These are phyloP conservation scores for Magnaporthiopsis incrustans DNA, from an alignment of 2,329 filamentous ascomycete species.

Conservation along the genomic window DNA sequence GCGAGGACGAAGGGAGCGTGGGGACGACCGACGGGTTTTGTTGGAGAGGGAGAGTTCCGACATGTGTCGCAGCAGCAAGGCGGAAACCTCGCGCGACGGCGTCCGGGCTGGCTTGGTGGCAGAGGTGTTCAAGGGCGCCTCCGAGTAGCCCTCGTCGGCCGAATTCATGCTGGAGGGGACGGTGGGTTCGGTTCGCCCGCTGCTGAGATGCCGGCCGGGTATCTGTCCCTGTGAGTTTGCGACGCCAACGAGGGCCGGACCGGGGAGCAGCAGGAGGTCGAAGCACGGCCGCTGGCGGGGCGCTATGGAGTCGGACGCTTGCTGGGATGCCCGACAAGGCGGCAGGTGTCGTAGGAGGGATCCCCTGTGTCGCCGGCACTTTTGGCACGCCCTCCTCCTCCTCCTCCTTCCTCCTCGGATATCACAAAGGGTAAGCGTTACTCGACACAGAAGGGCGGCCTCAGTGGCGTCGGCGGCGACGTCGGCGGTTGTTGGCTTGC, in stretches of 20 bases:
- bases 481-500: too few relatives aligned
- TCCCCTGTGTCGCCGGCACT: background rate
- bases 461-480: too few relatives aligned
- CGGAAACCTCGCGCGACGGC: slow-evolving; percentile 35
- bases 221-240: background rate
- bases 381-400: background rate
- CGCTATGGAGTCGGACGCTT: background rate
- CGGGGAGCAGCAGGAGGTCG: background rate
- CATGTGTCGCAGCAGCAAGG: slow-evolving; percentile 43
- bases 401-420: too few relatives aligned
- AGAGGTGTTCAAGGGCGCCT: slow-evolving; percentile 53
- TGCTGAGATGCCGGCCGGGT: background rate
- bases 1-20: slow-evolving; percentile 9
- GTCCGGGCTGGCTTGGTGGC: slow-evolving; percentile 22
- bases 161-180: slow-evolving; percentile 29
- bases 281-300: background rate
- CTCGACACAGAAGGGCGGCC: too few relatives aligned
- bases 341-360: background rate
- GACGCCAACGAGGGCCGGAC: background rate
- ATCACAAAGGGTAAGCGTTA: too few relatives aligned
- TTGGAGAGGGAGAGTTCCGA: slow-evolving; percentile 38
- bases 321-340: background rate
- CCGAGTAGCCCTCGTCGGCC: slow-evolving; percentile 82
- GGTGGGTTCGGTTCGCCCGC: background rate
- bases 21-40: slow-evolving; percentile 36